Conservation (phyloP, 257 asterid species). For the Solanum tarapatanum region DNA sequence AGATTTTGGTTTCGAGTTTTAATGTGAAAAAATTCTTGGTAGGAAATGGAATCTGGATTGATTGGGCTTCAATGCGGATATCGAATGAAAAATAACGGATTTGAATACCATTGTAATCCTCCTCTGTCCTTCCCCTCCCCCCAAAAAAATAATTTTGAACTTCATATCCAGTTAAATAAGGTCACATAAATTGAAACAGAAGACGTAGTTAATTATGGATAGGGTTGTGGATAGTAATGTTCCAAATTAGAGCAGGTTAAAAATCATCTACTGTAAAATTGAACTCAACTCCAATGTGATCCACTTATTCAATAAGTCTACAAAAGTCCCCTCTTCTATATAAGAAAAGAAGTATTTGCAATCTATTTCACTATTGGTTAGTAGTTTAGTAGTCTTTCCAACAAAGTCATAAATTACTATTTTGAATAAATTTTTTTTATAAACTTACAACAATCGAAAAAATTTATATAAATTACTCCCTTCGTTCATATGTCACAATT, state of each 20-base stretch:
- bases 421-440: no score
- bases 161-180: not conserved
- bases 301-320: no score
- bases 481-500: no score
- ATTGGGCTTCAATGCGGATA: not conserved
- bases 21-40: not conserved
- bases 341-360: not conserved
- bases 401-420: no score
- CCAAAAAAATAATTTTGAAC: not conserved
- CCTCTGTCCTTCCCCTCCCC: not conserved
- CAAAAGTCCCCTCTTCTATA: not conserved
- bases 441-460: not conserved
- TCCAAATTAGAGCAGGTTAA: not conserved
- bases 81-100: not conserved
- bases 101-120: not conserved
- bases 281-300: not conserved
- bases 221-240: not conserved
- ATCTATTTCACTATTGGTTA: not conserved
- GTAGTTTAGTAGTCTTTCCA: not conserved
- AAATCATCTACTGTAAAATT: not conserved
- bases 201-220: not conserved
- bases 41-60: not conserved
- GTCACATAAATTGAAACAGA: no score
- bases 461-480: no score
- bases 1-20: not conserved